Evolutionary conservation across 2,329 filamentous ascomycete genomes (phyloP), one percentile per base, ranked within the genome.

Genomic region (Fusarium coicis): DNA sequence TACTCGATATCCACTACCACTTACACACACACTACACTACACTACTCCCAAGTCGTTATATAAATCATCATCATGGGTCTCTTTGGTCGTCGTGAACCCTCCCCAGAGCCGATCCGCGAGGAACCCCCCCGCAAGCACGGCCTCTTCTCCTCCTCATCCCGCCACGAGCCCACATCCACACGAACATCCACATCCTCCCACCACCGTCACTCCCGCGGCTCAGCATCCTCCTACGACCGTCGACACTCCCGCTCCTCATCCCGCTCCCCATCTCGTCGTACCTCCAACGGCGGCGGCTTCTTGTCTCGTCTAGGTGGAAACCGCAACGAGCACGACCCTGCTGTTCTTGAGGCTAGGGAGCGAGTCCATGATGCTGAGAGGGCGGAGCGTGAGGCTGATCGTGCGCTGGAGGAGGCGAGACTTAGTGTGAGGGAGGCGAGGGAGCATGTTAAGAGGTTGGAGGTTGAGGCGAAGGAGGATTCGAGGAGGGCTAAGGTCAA

Each of bases 401-500:
- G 87, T 5, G 92, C 91, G 1, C 80, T 93, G 19, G 84, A 87
- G 15, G 85, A 88, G 14, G 90, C 91, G 0, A 84, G 88, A 59
- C 76, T 84, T 61, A 87, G 88, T 4, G 91, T 92, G 1, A 85
- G 87, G 32, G 89, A 92, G 72, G 91, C 92, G 0, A 84, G 88
- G 37, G 90, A 90, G 50, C 87, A 93, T 69, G 89, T 92, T 5
- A 88, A 87, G 82, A 81, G 85, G 19, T 81, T 93, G 8, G 91
- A 93, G 84, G 79, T 85, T 57, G 92, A 93, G 82, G 91, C 91
- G 4, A 86, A 85, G 74, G 90, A 92, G 81, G 90, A 92, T 78
- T 88, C 91, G 4, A 83, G 90, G 28, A 80, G 87, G 46, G 91
- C 91, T 4, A 91, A 90, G 86, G 88, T 93, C 57, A 93, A 93